These are phyloP conservation scores for Penicillium vulpinum DNA, from an alignment of 2,329 filamentous ascomycete species.

Conservation along the genomic window DNA sequence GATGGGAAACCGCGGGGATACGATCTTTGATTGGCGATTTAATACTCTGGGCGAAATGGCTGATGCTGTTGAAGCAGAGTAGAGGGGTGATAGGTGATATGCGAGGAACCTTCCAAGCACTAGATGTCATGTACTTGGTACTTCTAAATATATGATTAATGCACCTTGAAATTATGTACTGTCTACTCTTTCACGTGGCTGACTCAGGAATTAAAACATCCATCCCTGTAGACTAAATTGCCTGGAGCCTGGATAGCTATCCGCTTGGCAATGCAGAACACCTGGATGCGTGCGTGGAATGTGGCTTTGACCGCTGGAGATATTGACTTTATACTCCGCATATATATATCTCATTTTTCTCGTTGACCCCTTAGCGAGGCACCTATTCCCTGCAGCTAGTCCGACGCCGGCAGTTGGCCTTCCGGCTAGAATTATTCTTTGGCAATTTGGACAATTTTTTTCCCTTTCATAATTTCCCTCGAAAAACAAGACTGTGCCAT, in stretches of 20 bases:
- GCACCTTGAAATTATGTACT: neutral
- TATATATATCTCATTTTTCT: neutral
- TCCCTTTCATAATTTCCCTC: neutral
- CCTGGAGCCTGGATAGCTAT: constrained; percentile 2
- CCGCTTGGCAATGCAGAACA: constrained; percentile 3
- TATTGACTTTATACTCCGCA: too few relatives aligned
- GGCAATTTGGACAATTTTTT: neutral
- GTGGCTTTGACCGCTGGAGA: constrained; percentile 1
- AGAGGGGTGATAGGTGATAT: neutral
- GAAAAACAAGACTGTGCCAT: neutral
- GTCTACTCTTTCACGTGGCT: neutral
- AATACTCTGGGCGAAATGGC: constrained; percentile 62
- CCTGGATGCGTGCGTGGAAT: constrained; percentile 5
- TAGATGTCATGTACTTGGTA: neutral
- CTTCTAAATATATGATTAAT: neutral
- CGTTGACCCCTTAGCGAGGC: neutral
- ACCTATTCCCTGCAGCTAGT: neutral
- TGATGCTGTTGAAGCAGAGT: constrained; percentile 38
- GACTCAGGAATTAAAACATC: neutral
- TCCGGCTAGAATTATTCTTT: constrained; percentile 2
- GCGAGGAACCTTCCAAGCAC: too few relatives aligned
- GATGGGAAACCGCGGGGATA: constrained; percentile 39
- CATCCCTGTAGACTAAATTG: neutral
- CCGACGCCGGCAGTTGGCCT: neutral
- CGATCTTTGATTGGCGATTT: constrained; percentile 57